Evolutionary conservation across 371 early-diverging fungal genomes (phyloP).

Genomic region (Mitosporidium daphniae): DNA sequence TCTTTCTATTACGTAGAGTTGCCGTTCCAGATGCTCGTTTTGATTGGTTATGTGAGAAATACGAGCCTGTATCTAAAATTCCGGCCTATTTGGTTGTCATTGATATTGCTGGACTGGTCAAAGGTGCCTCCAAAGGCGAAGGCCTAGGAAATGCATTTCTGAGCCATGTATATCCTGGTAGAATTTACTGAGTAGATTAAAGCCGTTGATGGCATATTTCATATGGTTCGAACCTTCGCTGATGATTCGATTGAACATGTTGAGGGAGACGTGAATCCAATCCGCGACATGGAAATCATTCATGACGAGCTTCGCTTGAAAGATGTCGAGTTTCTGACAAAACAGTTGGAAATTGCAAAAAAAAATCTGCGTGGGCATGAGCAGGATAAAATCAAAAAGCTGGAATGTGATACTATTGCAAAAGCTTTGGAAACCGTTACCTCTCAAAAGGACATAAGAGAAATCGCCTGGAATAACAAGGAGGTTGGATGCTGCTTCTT

Average conservation of each 20-base stretch:
- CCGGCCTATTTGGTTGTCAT: conserved; percentile 35
- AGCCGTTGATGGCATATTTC: conserved; percentile 89
- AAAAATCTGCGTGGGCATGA: neutral
- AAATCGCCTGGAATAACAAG: conserved; percentile 48
- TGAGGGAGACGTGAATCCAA: conserved; percentile 67
- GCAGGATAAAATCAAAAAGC: conserved; percentile 32
- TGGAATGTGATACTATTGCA: conserved; percentile 29
- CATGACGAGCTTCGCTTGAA: conserved; percentile 71
- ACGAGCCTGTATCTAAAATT: conserved; percentile 15
- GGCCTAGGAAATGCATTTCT: conserved; percentile 94
- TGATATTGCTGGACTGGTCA: conserved; percentile 95
- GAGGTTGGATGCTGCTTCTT: conserved; percentile 10
- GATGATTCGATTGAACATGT: conserved; percentile 71
- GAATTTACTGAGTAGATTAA: too few species aligned
- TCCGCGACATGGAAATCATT: conserved; percentile 75
- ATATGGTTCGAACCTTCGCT: conserved; percentile 68
- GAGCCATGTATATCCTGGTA: too few species aligned
- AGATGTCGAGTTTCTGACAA: conserved; percentile 49
- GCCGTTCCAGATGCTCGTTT: conserved; percentile 68
- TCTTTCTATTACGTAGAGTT: too few species aligned
- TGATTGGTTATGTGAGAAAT: conserved; percentile 34
- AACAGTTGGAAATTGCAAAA: conserved; percentile 14
- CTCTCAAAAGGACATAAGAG: conserved; percentile 37
- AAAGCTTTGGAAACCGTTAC: conserved; percentile 8
- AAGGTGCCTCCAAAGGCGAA: conserved; percentile 51